phyloP scores from a whole-genome alignment of 1,284 basidiomycete species.

The Coriolopsis trogii region DNA sequence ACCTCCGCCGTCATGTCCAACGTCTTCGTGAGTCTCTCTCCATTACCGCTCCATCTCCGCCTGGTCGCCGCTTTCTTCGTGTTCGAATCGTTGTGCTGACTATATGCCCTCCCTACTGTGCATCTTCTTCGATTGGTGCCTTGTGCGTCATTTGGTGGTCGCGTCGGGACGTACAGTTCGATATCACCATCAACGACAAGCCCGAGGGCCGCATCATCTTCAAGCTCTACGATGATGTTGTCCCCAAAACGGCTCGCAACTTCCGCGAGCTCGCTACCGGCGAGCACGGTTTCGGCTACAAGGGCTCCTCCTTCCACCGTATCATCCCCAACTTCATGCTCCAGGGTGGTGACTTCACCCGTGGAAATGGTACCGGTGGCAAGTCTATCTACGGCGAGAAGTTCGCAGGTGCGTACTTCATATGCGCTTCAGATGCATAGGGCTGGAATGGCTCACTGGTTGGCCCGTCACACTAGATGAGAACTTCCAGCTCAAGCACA shows the following conservation, averaged over 20 bases:
- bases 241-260: slow-evolving; percentile 52
- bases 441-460: background rate
- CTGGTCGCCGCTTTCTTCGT: background rate
- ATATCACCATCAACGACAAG: slow-evolving; percentile 57
- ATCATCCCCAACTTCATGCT: slow-evolving; percentile 52
- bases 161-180: slow-evolving; percentile 42
- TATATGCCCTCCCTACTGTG: background rate
- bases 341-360: slow-evolving; percentile 77
- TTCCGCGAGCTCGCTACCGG: slow-evolving; percentile 56
- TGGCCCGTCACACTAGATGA: slow-evolving; percentile 76
- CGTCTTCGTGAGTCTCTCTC: slow-evolving; percentile 47
- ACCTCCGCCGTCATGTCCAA: slow-evolving; percentile 42
- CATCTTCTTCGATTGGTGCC: background rate
- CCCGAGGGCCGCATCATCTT: slow-evolving; percentile 57
- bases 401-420: slow-evolving; percentile 57
- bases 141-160: background rate
- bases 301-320: slow-evolving; percentile 41
- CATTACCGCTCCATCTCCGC: background rate
- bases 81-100: slow-evolving; percentile 4
- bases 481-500: slow-evolving; percentile 83
- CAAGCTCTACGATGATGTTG: slow-evolving; percentile 57
- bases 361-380: slow-evolving; percentile 85
- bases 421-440: background rate
- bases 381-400: slow-evolving; percentile 92
- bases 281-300: slow-evolving; percentile 44